Base-by-base conservation (phyloP, 805 yeast genomes). In the Yamadazyma paraphyllophila region DNA sequence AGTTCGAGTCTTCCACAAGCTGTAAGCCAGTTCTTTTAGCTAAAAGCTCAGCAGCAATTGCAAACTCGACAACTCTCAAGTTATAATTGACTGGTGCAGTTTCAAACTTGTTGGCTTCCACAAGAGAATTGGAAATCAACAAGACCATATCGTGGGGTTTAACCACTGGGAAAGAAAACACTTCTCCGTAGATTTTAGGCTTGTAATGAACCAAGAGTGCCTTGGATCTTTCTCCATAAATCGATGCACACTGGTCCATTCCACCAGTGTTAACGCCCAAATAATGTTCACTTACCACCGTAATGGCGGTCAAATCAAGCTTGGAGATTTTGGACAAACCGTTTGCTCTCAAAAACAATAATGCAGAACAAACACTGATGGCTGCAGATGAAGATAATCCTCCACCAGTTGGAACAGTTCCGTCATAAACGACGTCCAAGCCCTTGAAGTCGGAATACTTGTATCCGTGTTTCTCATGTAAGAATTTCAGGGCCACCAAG, bases 201-300 rank as follows among this genome's bases (percentile, higher is more conserved):
- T 74, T 71, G 65, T 83, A 84, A 52, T 77, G 78, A 14, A 84
- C 79, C 52, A 76, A 73, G 44, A 83, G 62, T 1, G 83, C 84
- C 51, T 83, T 78, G 47, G 71, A 73, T 35, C 62, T 65, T 55
- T 76, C 80, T 15, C 90, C 89, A 52, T 76, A 82, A 17, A 85
- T 73, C 0, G 85, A 78, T 2, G 89, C 90, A 40, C 84, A 76
- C 63, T 84, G 90, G 59, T 84, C 90, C 85, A 84, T 78, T 33
- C 90, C 89, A n/a, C 90, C 91, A 30, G 83, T 80, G 59, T 81
- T 83, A 43, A 84, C 85, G 30, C 90, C 90, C 31, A 84, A 80
- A 44, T 79, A 79, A 62, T 83, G 87, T 58, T 84, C 90, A 33
- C 83, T 78, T 4, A 77, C 79, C 35, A 80, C 82, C 5, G 89